Base-by-base conservation (phyloP, 2,329 filamentous ascomycete genomes). In the Alternaria sp. region DNA sequence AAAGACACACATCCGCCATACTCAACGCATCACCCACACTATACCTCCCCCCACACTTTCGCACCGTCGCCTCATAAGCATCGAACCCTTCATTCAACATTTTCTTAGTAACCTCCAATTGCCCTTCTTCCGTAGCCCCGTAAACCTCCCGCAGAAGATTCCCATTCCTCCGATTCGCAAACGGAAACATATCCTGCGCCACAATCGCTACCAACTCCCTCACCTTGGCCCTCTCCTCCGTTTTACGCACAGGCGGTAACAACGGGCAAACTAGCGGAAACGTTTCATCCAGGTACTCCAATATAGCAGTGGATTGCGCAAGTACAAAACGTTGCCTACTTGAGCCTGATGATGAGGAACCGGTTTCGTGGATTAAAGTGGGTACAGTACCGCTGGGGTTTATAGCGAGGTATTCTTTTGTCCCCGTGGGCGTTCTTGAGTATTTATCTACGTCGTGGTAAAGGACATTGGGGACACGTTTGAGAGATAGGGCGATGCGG, bases 401-500 rank as follows among this genome's bases (percentile, higher is more conserved):
- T 83, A 4, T 82, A 81, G 48, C 73, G 77, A 3, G 82, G 85
- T 0, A 86, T 84, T 67, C 88, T 51, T 80, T 75, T 4, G 77
- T 66, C 17, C 44, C 4, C 69, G 74, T 72, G 88, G 84, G 5
- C 77, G 59, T 1, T 77, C 67, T 0, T 78, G 75, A 11, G 75
- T 68, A 44, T 88, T 86, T 48, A 44, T 87, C 83, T 61, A 78
- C 74, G 50, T 83, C 81, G 59, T 86, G 78, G 5, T 88, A 81
- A 66, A 88, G 84, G 1, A 26, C 7, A 10, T 55, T 54, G 24
- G 33, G 29, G 4, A 55, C 14, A 1, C 17, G 2, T 24, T 89
- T 89, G 50, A 86, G 77, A 54, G 84, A 77, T 1, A 87, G 77
- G 10, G 85, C 84, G 58, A 88, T 88, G 85, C 44, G 85, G 5